Evolutionary conservation across 2,329 filamentous ascomycete genomes (phyloP).

Genomic region (Rutstroemia sydowiana): DNA sequence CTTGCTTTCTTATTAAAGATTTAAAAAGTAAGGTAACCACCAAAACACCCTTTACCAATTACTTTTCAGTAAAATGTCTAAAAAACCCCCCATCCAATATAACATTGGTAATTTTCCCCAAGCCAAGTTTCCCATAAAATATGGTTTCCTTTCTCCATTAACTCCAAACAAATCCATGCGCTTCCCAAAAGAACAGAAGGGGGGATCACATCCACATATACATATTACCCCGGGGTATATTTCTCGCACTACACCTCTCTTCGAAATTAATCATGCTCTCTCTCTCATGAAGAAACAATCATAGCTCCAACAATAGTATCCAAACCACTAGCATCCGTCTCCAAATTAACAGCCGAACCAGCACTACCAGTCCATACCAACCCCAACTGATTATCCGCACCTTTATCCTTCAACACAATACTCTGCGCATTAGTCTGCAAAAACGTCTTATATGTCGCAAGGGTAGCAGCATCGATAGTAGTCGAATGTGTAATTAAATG

Average conservation of each 20-base stretch:
- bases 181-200: too few species aligned
- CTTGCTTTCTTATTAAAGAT: too few species aligned
- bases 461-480: background rate
- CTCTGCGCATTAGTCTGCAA: constrained; percentile 1
- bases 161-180: too few species aligned
- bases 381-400: background rate
- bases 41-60: too few species aligned
- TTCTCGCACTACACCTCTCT: background rate
- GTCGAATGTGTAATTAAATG: constrained; percentile 40
- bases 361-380: constrained; percentile 4
- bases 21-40: too few species aligned
- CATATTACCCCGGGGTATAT: too few species aligned
- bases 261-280: background rate
- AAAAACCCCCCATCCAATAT: too few species aligned
- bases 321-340: constrained; percentile 6
- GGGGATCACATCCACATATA: background rate
- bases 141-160: too few species aligned
- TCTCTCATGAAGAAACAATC: background rate
- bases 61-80: too few species aligned
- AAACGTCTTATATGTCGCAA: background rate
- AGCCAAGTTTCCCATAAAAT: too few species aligned
- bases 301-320: constrained; percentile 8
- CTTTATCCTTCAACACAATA: background rate
- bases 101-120: too few species aligned
- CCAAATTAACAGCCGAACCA: background rate